Conservation (phyloP, 2,329 filamentous ascomycete species). For the Hypoxylon rubiginosum region DNA sequence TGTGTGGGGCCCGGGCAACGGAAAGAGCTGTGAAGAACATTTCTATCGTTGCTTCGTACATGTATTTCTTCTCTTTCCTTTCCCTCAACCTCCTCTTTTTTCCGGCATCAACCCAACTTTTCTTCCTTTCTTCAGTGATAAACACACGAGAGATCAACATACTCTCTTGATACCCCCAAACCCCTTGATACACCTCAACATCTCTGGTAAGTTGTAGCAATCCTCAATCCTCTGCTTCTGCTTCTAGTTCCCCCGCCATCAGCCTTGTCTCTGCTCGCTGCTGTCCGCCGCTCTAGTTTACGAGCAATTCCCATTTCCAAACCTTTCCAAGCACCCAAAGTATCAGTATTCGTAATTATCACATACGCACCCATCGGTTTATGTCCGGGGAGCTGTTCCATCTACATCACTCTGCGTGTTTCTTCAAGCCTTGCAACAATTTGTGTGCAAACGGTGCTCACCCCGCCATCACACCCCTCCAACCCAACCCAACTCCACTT, state of each 20-base stretch:
- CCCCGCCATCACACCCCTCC: conserved; percentile 40
- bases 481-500: neutral
- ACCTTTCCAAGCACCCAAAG: neutral
- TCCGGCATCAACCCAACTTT: conserved; percentile 26
- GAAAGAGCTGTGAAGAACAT: conserved; percentile 43
- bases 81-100: conserved; percentile 20
- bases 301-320: conserved; percentile 4
- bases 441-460: conserved; percentile 27
- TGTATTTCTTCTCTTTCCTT: conserved; percentile 35
- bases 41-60: conserved; percentile 30
- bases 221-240: neutral
- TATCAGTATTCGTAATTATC: neutral
- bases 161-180: conserved; percentile 39
- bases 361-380: neutral
- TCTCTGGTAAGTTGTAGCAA: conserved; percentile 36
- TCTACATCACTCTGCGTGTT: conserved; percentile 9
- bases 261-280: conserved; percentile 27
- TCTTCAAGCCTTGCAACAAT: conserved; percentile 30
- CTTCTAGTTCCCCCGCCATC: conserved; percentile 20
- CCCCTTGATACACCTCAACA: conserved; percentile 9
- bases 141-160: conserved; percentile 11
- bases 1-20: conserved; percentile 48
- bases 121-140: conserved; percentile 20
- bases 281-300: conserved; percentile 10
- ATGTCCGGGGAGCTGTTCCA: neutral